These are phyloP conservation scores for Tylopilus vinaceipallidus DNA, from an alignment of 768 basidiomycete genomes.

Conservation along the genomic window DNA sequence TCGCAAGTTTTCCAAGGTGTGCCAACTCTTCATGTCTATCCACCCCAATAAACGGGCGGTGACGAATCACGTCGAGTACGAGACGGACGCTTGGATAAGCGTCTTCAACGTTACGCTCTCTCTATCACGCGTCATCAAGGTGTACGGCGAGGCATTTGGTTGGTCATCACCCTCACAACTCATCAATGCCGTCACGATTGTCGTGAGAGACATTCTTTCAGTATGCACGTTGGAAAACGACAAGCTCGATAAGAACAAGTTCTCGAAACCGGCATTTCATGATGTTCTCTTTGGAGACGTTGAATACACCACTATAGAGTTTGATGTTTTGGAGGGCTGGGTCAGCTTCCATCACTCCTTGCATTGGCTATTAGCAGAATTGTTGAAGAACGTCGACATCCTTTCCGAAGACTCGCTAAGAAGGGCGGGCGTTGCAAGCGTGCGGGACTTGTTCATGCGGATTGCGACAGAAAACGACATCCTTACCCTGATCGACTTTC, in stretches of 20 bases:
- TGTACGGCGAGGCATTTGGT: conserved; percentile 83
- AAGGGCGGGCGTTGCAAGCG: conserved; percentile 49
- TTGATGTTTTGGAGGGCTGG: conserved; percentile 77
- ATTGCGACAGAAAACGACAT: conserved; percentile 66
- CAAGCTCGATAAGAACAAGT: conserved; percentile 65
- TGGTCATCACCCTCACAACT: conserved; percentile 57
- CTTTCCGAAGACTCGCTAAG: conserved; percentile 54
- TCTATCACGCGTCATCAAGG: conserved; percentile 83
- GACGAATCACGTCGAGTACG: conserved; percentile 88
- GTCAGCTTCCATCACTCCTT: conserved; percentile 93
- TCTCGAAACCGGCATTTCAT: conserved; percentile 61
- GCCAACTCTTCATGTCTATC: conserved; percentile 90
- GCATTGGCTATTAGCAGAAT: conserved; percentile 87
- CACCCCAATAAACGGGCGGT: conserved; percentile 86
- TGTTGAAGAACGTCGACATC: conserved; percentile 79
- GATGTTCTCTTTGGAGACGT: conserved; percentile 61
- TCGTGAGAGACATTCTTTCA: conserved; percentile 68
- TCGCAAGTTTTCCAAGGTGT: conserved; percentile 68
- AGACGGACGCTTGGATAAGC: conserved; percentile 95
- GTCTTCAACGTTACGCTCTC: conserved; percentile 95
- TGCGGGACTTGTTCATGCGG: conserved; percentile 60
- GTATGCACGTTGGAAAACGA: conserved; percentile 69
- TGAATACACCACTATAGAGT: conserved; percentile 63
- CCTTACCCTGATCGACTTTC: conserved; percentile 81
- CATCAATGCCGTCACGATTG: conserved; percentile 61